Evolutionary conservation across 2,329 filamentous ascomycete genomes (phyloP), one percentile per base, ranked within the genome.

Genomic region (Sodiomyces alkalinus): DNA sequence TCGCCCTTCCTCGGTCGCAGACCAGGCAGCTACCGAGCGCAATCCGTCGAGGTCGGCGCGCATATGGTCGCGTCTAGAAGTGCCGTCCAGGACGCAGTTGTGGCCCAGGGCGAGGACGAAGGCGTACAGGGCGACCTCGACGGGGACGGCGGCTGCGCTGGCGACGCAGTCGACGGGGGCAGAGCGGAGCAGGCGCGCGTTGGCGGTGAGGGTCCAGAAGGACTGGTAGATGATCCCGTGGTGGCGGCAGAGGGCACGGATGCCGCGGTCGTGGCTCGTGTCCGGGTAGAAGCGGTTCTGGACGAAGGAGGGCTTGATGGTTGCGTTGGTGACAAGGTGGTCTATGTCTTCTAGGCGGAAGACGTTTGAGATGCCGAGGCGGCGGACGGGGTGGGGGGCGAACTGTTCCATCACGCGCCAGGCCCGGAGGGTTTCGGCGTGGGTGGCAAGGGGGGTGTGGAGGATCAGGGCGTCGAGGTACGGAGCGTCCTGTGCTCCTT

Each of bases 361-460:
- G n/a, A 68, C 66, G 48, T 90, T 90, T 30, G 78, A 83, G 31
- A 90, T 75, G 22, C 82, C 82, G 6, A 90, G 57, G 17, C 69
- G 60, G 22, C 70, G 71, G 36, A 86, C 71, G 23, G 43, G 49
- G 39, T 62, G 45, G 0, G 79, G 77, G 1, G 82, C 72, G 42
- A 76, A 82, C 14, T 22, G 27, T 43, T 79, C 68, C 10, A 87
- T 58, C 0, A 68, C 52, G 14, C 53, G 52, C 79, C 80, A 87
- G 7, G 72, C 80, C 31, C 66, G 57, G 17, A 76, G 41, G 0
- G 79, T 70, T 22, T 62, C 56, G 5, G 53, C 41, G 2, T 56
- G 39, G 7, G 46, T 51, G 14, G 50, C 40, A 27, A 64, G 49
- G 16, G 65, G 43, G 59, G 78, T 43, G 69, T 90, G 58, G 60